These are phyloP conservation scores for Ascochyta lentis DNA, from an alignment of 2,329 filamentous ascomycete genomes.

Conservation along the genomic window DNA sequence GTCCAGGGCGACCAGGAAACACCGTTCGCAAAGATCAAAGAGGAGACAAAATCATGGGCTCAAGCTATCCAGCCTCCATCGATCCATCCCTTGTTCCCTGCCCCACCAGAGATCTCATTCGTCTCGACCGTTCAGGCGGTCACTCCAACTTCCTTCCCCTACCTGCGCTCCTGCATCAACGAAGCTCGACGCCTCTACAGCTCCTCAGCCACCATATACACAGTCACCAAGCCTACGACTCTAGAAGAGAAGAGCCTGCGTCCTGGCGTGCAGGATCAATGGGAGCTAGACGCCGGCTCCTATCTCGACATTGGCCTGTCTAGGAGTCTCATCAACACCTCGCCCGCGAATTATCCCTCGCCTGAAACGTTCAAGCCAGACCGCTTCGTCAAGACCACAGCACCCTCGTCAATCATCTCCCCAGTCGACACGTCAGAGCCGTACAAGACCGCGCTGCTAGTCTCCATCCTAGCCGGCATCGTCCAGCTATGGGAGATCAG, in stretches of 20 bases:
- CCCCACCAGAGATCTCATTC: slow-evolving; percentile 43
- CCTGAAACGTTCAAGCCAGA: slow-evolving; percentile 36
- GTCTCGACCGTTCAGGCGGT: slow-evolving; percentile 18
- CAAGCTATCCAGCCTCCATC: slow-evolving; percentile 44
- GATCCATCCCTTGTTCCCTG: slow-evolving; percentile 46
- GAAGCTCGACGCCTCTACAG: slow-evolving; percentile 42
- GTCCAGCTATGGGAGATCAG: slow-evolving; percentile 46
- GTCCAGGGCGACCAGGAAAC: slow-evolving; percentile 10
- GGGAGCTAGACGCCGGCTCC: slow-evolving; percentile 34
- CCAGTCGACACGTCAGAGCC: slow-evolving; percentile 22
- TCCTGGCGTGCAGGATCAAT: slow-evolving; percentile 31
- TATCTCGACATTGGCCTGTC: slow-evolving; percentile 44
- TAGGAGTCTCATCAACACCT: slow-evolving; percentile 39
- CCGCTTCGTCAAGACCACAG: slow-evolving; percentile 30
- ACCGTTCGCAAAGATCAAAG: slow-evolving; percentile 33
- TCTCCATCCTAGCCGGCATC: slow-evolving; percentile 41
- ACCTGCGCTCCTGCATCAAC: slow-evolving; percentile 40
- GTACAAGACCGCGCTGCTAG: slow-evolving; percentile 34
- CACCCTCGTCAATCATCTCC: slow-evolving; percentile 26
- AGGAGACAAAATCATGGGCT: slow-evolving; percentile 40
- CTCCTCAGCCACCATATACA: slow-evolving; percentile 29
- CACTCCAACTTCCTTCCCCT: slow-evolving; percentile 26
- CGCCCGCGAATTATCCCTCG: slow-evolving; percentile 28
- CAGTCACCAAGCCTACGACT: slow-evolving; percentile 28
- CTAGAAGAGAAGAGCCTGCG: slow-evolving; percentile 30